Evolutionary conservation across 352 stramenopile genomes (phyloP), one percentile per base, ranked within the genome.

Genomic region (Phytophthora cryptogea): DNA sequence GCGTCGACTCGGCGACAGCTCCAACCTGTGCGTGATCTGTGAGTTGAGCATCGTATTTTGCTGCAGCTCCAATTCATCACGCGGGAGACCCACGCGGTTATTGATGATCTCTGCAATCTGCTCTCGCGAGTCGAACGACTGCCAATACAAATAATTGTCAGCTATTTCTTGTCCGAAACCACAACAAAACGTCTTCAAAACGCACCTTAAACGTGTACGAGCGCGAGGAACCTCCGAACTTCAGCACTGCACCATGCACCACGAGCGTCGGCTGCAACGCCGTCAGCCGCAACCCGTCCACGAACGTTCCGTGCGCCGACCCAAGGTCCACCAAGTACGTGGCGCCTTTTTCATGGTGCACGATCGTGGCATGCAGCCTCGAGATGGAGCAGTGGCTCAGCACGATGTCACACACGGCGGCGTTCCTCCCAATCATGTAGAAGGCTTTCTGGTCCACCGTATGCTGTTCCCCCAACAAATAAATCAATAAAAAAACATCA

Each of bases 351-450:
- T 80, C 50, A 69, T 94, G 86, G 53, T 94, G 83, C 6, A 94
- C 69, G 23, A 94, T 72, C 0, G 74, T 71, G 1, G 86, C 86
- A 41, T 94, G 86, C 14, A 93, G 66, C 53, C 85, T 68, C 28
- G 85, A 94, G 51, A 94, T 89, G 39, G 85, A 94, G 69, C 83
- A 92, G 58, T 94, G 85, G 55, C 82, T 84, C 8, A 94, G 64
- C 32, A 92, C 85, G 20, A 94, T 83, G 30, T 94, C 85, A 39
- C 83, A 92, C 14, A 90, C 80, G 8, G 72, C 76, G 4, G 83
- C 72, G 48, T 92, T 92, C 39, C 85, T 74, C 4, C 85, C 85
- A 58, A 94, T 84, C 13, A 94, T 63, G 48, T 92, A 92, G 49
- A 82, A 72, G 4, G 79, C 46, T 56, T 94, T 92, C 39, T 90